Conservation (phyloP, 805 yeast species). For the Kodamaea hsintzibuensis region DNA sequence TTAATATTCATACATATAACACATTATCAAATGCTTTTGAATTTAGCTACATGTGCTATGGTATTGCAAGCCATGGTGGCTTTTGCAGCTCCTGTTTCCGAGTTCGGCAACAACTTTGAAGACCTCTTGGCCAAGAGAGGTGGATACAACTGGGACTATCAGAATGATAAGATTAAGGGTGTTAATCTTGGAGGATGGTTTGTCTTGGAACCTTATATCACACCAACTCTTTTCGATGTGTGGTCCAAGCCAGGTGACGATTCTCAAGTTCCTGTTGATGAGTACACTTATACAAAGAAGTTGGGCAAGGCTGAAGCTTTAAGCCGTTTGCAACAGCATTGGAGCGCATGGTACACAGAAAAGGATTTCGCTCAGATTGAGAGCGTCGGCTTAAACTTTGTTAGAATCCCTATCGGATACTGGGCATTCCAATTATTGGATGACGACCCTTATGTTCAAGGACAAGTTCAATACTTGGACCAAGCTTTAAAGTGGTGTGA, state of each 20-base stretch:
- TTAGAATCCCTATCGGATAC: conserved; percentile 90
- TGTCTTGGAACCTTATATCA: conserved; percentile 82
- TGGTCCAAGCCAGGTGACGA: conserved; percentile 34
- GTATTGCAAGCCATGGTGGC: conserved; percentile 4
- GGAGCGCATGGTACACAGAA: conserved; percentile 78
- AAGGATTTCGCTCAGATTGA: conserved; percentile 64
- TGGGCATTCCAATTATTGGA: conserved; percentile 77
- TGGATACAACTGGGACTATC: conserved; percentile 27
- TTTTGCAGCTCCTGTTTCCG: conserved; percentile 1
- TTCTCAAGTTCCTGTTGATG: conserved; percentile 70
- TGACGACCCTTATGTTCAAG: conserved; percentile 84
- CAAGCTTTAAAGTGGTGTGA: conserved; percentile 77
- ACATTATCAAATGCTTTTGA: conserved; percentile 5
- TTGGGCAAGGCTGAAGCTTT: conserved; percentile 64
- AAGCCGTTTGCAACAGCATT: conserved; percentile 60
- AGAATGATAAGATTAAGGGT: conserved; percentile 51
- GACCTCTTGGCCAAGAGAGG: background rate
- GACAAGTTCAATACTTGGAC: conserved; percentile 73
- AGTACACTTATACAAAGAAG: conserved; percentile 61
- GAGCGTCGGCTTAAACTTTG: conserved; percentile 71
- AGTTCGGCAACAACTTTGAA: conserved; percentile 1
- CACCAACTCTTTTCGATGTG: conserved; percentile 70
- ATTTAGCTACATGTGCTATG: conserved; percentile 2
- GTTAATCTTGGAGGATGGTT: conserved; percentile 92
- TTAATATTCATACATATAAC: background rate